Conservation (phyloP, 768 basidiomycete species). For the Hortiboletus campestris region DNA sequence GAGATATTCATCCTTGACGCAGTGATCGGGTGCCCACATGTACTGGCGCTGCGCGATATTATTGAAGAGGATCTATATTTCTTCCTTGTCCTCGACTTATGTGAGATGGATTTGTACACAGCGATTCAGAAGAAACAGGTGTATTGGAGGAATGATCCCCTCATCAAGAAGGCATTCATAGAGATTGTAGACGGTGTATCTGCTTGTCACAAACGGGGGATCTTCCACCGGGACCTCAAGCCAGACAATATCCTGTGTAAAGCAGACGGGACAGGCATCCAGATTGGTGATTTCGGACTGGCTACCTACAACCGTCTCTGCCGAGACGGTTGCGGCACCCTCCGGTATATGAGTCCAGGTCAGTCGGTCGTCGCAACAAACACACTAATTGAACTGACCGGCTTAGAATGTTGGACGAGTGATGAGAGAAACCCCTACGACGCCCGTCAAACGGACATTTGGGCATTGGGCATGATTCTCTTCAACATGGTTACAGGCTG, state of each 20-base stretch:
- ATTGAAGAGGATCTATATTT: background rate
- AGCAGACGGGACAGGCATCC: background rate
- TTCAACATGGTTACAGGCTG: constrained; percentile 71
- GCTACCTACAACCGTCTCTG: background rate
- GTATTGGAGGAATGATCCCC: constrained; percentile 1
- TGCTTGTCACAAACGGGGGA: background rate
- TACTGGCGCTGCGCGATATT: background rate
- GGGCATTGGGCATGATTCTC: constrained; percentile 78
- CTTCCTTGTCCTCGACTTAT: background rate
- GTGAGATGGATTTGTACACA: background rate
- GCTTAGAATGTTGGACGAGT: constrained; percentile 53
- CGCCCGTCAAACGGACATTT: constrained; percentile 46
- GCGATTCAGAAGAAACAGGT: background rate
- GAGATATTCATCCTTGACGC: background rate
- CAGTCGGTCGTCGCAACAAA: background rate
- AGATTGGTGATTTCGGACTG: background rate
- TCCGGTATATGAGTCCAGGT: background rate
- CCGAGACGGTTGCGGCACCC: background rate
- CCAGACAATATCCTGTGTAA: background rate
- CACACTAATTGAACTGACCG: background rate
- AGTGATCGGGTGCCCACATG: background rate
- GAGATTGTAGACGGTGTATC: background rate
- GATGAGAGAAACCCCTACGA: constrained; percentile 29
- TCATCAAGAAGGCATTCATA: background rate
- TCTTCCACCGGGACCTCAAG: constrained; percentile 3